phyloP scores from a whole-genome alignment of 768 basidiomycete species.

The Kwoniella bestiolae region DNA sequence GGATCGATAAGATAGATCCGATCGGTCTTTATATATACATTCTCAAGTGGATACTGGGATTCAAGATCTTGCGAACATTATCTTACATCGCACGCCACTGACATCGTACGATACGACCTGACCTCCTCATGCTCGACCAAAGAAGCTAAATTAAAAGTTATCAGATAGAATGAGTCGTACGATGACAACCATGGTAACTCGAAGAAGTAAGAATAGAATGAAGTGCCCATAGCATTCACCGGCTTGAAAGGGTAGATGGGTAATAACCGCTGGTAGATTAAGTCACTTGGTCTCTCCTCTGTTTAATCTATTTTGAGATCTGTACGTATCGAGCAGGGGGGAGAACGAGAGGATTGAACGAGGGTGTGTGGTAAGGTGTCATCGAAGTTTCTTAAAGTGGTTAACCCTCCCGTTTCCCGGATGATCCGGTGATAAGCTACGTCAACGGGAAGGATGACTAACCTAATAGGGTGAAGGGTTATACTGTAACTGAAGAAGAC shows the following conservation, averaged over 20 bases:
- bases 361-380: not conserved
- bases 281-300: not conserved
- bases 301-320: not conserved
- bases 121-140: no score
- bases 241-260: not conserved
- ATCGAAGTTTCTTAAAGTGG: not conserved
- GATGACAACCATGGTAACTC: not conserved
- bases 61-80: not conserved
- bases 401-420: not conserved
- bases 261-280: not conserved
- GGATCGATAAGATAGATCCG: not conserved
- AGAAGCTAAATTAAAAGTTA: no score
- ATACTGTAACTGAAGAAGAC: not conserved
- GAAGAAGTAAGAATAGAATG: not conserved
- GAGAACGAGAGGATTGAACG: not conserved
- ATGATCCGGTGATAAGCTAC: not conserved
- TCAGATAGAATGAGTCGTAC: not conserved
- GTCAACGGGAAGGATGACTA: not conserved
- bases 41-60: conserved; percentile 4
- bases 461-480: no score
- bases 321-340: not conserved
- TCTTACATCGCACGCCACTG: not conserved
- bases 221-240: conserved; percentile 1
- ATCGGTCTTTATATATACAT: conserved; percentile 5
- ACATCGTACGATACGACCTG: not conserved